These are phyloP conservation scores for Margaritispora aquatica DNA, from an alignment of 495 filamentous ascomycete species.

Conservation along the genomic window DNA sequence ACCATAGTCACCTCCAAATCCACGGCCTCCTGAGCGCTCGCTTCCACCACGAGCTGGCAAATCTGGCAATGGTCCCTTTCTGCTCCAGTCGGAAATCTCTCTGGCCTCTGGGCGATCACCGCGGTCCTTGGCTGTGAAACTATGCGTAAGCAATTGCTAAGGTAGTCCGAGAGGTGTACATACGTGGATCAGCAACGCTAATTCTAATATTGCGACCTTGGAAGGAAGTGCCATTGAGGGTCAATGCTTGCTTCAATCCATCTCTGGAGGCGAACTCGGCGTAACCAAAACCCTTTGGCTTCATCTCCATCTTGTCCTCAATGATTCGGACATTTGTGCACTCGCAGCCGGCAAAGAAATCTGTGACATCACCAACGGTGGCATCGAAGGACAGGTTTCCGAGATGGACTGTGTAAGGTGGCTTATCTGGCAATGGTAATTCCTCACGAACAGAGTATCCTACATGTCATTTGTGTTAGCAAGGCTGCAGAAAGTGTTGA, in stretches of 20 bases:
- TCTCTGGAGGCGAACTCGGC: conserved; percentile 87
- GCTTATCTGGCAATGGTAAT: conserved; percentile 81
- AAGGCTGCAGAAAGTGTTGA: background rate
- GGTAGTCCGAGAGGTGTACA: background rate
- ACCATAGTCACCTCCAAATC: conserved; percentile 33
- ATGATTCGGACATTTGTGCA: conserved; percentile 90
- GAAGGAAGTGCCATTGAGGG: conserved; percentile 70
- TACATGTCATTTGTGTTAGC: conserved; percentile 9
- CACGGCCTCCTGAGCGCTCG: conserved; percentile 43
- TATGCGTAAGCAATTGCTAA: background rate
- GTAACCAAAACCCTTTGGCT: conserved; percentile 97
- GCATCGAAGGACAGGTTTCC: conserved; percentile 96
- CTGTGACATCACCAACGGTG: conserved; percentile 68
- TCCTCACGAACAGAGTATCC: conserved; percentile 70
- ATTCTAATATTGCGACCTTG: conserved; percentile 82
- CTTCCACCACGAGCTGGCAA: conserved; percentile 46
- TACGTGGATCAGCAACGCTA: conserved; percentile 80
- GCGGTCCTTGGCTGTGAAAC: conserved; percentile 31
- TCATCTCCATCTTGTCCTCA: conserved; percentile 84
- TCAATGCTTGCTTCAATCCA: conserved; percentile 85
- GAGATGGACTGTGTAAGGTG: conserved; percentile 90
- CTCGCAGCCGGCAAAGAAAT: conserved; percentile 79
- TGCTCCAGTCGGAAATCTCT: conserved; percentile 76
- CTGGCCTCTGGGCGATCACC: conserved; percentile 47
- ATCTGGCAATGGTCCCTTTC: conserved; percentile 82